Conservation (phyloP, 1,284 basidiomycete species). For the Quambalaria eucalypti region DNA sequence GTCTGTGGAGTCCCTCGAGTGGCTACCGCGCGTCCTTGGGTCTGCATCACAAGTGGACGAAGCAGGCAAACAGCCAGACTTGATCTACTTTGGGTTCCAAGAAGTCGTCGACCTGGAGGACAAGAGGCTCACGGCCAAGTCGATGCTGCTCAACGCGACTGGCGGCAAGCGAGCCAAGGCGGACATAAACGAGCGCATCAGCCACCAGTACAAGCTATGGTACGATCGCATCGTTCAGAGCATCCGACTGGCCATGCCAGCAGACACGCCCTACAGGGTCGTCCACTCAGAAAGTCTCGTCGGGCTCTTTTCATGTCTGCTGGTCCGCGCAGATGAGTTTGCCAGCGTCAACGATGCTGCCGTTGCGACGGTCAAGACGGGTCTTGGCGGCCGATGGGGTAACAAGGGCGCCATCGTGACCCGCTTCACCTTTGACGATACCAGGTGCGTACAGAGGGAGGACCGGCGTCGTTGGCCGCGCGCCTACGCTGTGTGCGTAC, state of each 20-base stretch:
- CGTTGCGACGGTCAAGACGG: constrained; percentile 74
- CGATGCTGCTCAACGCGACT: constrained; percentile 18
- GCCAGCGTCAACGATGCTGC: constrained; percentile 60
- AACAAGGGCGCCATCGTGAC: constrained; percentile 94
- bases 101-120: constrained; percentile 89
- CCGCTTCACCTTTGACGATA: constrained; percentile 77
- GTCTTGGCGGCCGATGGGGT: constrained; percentile 83
- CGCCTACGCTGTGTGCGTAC: background rate
- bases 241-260: constrained; percentile 33
- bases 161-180: constrained; percentile 24
- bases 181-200: constrained; percentile 24
- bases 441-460: constrained; percentile 22
- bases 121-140: constrained; percentile 69
- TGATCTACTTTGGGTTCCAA: constrained; percentile 88
- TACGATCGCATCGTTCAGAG: constrained; percentile 29
- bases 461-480: background rate
- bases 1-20: constrained; percentile 59
- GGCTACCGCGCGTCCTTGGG: constrained; percentile 62
- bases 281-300: constrained; percentile 81
- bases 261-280: constrained; percentile 56
- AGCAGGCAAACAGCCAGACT: constrained; percentile 58
- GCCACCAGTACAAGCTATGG: constrained; percentile 22
- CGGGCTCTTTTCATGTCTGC: constrained; percentile 78
- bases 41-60: constrained; percentile 50
- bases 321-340: constrained; percentile 59